Base-by-base conservation (phyloP, 345 rosid species). In the Abelmoschus esculentus region DNA sequence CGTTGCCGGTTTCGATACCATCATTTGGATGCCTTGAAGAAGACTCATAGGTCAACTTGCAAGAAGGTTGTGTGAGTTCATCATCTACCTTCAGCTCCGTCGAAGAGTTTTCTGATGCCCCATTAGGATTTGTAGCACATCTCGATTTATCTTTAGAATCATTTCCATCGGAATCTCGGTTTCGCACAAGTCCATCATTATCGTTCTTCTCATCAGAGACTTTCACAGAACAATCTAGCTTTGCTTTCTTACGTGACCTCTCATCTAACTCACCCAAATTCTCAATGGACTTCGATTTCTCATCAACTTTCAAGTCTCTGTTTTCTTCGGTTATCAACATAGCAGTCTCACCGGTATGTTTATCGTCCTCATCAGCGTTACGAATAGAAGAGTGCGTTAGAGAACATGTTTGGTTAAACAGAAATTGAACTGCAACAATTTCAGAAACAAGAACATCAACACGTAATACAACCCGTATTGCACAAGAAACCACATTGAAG, bases 361-460 rank as follows among this genome's bases (percentile, higher is more conserved):
- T 87, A 71, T 70, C 18, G 10, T 29, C 58, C 17, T 61, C 66
- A 74, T 61, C 73, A 71, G 56, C 69, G 76, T 83, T 86, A 70
- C 26, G 44, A 81, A 13, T 53, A 67, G 28, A 69, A 44, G 18
- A 19, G 14, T 78, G 40, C 61, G 75, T 77, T 76, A 65, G 73
- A 71, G 66, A 73, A 68, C 66, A 70, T 40, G 40, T 72, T 80
- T 69, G 82, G 79, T 88, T 93, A 58, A 91, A 80, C 61, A 93
- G 31, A 77, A 54, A 77, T 77, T 89, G 79, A 66, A 74, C 98
- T 93, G 93, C 89, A 85, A 74, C 50, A 76, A 74, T 78, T 75
- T 68, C 57, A 75, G 60, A 72, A 52, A 55, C 14, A 66, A 42
- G 50, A 31, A 66, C 65, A 15, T 40, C 72, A 63, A 36, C 36